Base-by-base conservation (phyloP, 1,284 basidiomycete species). In the Ceratobasidium sp. region DNA sequence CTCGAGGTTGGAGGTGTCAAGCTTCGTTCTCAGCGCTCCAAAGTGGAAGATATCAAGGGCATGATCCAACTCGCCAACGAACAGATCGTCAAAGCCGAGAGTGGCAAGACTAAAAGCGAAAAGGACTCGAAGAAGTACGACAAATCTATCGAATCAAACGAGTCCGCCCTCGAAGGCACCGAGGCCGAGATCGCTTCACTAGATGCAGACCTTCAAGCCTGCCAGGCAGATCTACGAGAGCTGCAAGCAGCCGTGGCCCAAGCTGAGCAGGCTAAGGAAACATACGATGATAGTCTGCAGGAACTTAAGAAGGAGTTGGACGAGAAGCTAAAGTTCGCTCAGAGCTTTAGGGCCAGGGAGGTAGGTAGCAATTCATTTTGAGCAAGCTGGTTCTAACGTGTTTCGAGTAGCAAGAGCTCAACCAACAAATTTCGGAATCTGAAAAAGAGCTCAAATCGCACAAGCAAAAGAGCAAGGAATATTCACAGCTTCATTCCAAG, bases 1-100 rank as follows among this genome's bases (percentile, higher is more conserved):
- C 86, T 97, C 45, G 92, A 96, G 53, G 91, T 98, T 55, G 95
- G 96, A 64, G 95, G 95, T 48, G 90, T 95, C 30, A 89, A 88
- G 74, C 85, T 99, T 16, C 86, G 97, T 39, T 88, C 91, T 23
- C 96, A 98, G 79, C 92, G 91, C 78, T 94, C 94, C 72, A 93
- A 91, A 77, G 93, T 96, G 69, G 89, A 93, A 28, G 93, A 92
- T 8, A 88, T 96, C 77, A 89, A 90, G 76, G 83, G 91, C 65
- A 88, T 94, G 77, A 93, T 97, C 79, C 88, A 89, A 74, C 84
- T 97, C 59, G 89, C 92, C 57, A 93, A 90, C 78, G 95, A 97
- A 72, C 91, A 94, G 76, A 93, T 97, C 78, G 96, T 95, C 64
- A 98, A 96, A 81, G 94, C 94, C 0, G 96, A 99, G 80, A 93